Conservation (phyloP, 2,329 filamentous ascomycete genomes). For the Penicillium sp. region DNA sequence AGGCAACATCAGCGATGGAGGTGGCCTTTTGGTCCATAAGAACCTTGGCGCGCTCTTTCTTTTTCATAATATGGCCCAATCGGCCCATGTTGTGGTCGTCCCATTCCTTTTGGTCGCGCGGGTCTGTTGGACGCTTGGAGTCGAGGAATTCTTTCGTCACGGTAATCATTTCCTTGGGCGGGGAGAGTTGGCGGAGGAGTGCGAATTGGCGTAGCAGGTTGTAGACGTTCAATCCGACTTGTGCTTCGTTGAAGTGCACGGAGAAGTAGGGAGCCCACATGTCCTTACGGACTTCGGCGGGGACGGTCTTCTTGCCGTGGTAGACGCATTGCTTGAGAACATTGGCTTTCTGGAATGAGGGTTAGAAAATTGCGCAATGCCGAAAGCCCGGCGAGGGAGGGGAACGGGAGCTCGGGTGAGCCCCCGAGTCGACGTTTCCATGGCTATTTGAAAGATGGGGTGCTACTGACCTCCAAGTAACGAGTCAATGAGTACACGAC, state of each 20-base stretch:
- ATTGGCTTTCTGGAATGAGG: slow-evolving; percentile 47
- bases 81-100: slow-evolving; percentile 43
- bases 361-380: slow-evolving; percentile 10
- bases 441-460: background rate
- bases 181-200: slow-evolving; percentile 58
- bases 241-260: slow-evolving; percentile 54
- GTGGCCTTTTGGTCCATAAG: slow-evolving; percentile 68
- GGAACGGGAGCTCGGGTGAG: background rate
- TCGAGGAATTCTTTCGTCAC: slow-evolving; percentile 46
- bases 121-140: slow-evolving; percentile 40
- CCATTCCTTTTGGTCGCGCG: slow-evolving; percentile 42
- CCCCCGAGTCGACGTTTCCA: background rate
- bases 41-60: slow-evolving; percentile 52
- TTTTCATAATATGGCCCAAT: slow-evolving; percentile 47
- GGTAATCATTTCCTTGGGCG: slow-evolving; percentile 45
- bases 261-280: slow-evolving; percentile 63
- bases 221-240: slow-evolving; percentile 57
- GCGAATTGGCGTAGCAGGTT: slow-evolving; percentile 62
- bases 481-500: slow-evolving; percentile 64
- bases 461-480: slow-evolving; percentile 52
- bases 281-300: slow-evolving; percentile 60
- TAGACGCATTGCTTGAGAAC: slow-evolving; percentile 60
- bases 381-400: background rate
- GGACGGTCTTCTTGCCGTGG: slow-evolving; percentile 65
- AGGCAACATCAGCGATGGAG: slow-evolving; percentile 60